Evolutionary conservation across 208 protist species (phyloP).

Genomic region (Eutreptiella sp.): DNA sequence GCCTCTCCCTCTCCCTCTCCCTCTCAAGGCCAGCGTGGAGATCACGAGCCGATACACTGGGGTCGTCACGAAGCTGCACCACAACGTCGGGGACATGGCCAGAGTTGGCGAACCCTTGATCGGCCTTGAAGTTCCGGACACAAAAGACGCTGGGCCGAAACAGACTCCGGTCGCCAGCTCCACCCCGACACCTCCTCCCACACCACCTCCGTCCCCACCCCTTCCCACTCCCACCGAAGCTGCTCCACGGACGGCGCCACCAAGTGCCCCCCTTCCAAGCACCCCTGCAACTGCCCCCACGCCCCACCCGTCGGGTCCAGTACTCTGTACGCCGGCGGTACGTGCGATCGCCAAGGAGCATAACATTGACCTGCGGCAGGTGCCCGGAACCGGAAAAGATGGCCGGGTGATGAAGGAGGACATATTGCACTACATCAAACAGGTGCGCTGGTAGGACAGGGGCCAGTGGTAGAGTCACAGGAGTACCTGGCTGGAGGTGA

Average conservation of each 20-base stretch:
- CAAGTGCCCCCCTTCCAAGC: neutral
- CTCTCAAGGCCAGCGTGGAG: constrained; percentile 77
- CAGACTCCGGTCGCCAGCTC: constrained; percentile 1
- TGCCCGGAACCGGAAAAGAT: constrained; percentile 57
- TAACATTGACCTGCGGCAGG: constrained; percentile 56
- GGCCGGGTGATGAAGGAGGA: constrained; percentile 86
- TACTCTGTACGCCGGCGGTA: constrained; percentile 80
- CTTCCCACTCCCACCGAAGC: too few relatives aligned
- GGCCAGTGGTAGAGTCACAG: neutral
- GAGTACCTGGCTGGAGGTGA: too few relatives aligned
- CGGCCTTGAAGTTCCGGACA: constrained; percentile 64
- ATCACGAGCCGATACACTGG: constrained; percentile 84
- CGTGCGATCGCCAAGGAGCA: constrained; percentile 70
- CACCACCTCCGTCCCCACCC: too few relatives aligned
- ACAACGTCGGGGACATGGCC: constrained; percentile 64
- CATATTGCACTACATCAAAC: constrained; percentile 38
- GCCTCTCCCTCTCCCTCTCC: too few relatives aligned
- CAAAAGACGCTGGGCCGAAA: constrained; percentile 1
- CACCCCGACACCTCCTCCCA: too few relatives aligned
- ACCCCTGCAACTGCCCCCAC: neutral
- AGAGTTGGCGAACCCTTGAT: constrained; percentile 72
- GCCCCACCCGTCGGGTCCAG: neutral
- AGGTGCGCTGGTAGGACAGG: neutral
- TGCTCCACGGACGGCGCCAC: neutral
- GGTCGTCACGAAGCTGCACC: constrained; percentile 65